These are phyloP conservation scores for Phytophthora sojae DNA, from an alignment of 352 stramenopile species.

Conservation along the genomic window DNA sequence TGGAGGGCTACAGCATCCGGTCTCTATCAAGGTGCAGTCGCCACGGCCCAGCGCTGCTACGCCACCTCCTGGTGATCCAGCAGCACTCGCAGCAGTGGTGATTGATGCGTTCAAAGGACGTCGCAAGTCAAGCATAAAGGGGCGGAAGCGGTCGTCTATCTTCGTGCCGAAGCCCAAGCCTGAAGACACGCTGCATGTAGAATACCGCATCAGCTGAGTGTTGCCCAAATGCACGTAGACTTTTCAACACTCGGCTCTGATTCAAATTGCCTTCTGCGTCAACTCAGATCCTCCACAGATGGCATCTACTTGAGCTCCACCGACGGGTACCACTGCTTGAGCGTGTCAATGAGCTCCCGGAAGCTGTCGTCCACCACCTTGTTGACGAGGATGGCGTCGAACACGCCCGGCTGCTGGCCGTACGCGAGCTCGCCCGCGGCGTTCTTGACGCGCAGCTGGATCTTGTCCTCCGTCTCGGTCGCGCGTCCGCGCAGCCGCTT, in stretches of 20 bases:
- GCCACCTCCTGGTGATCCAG: slow-evolving; percentile 6
- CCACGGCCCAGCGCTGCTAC: slow-evolving; percentile 8
- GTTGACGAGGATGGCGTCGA: slow-evolving; percentile 93
- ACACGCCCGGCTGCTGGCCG: slow-evolving; percentile 79
- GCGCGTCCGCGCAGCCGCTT: slow-evolving; percentile 93
- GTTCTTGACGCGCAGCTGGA: slow-evolving; percentile 94
- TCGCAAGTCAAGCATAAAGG: slow-evolving; percentile 12
- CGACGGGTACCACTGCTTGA: slow-evolving; percentile 83
- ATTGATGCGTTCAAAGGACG: slow-evolving; percentile 31
- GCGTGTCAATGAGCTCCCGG: slow-evolving; percentile 62
- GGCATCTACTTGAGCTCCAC: slow-evolving; percentile 56
- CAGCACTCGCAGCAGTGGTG: slow-evolving; percentile 18
- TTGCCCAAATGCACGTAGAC: neutral
- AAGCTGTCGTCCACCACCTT: slow-evolving; percentile 88
- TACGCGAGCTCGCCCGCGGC: slow-evolving; percentile 94
- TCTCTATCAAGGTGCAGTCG: slow-evolving; percentile 27
- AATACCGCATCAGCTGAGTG: slow-evolving; percentile 52
- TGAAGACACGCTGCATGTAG: slow-evolving; percentile 47
- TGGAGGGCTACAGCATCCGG: slow-evolving; percentile 14
- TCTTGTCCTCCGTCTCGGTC: slow-evolving; percentile 97
- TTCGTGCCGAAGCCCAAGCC: slow-evolving; percentile 15
- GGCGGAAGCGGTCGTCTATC: slow-evolving; percentile 24
- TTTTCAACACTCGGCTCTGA: neutral
- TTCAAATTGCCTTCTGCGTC: slow-evolving; percentile 4
- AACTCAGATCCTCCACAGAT: neutral